phyloP scores from a whole-genome alignment of 78 protist species.

The Dictyostelium discoideum region dicty_2.7 NC_007090.3:130001-130500 shows the following conservation, averaged over 20 bases:
- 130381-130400: conserved; percentile 76
- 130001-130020: conserved; percentile 43
- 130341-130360: conserved; percentile 40
- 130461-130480: conserved; percentile 43
- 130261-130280: conserved; percentile 17
- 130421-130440: conserved; percentile 55
- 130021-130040: conserved; percentile 65
- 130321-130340: conserved; percentile 40
- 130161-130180: conserved; percentile 25
- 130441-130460: conserved; percentile 15
- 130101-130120: conserved; percentile 37
- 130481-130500: conserved; percentile 63
- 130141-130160: conserved; percentile 62
- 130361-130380: conserved; percentile 28
- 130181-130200: conserved; percentile 63
- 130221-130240: conserved; percentile 29
- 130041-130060: conserved; percentile 51
- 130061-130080: conserved; percentile 14
- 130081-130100: conserved; percentile 47
- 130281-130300: conserved; percentile 54
- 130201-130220: background rate
- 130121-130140: conserved; percentile 41
- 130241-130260: conserved; percentile 46
- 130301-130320: conserved; percentile 27
- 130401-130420: conserved; percentile 69